Base-by-base conservation (phyloP, 2,329 filamentous ascomycete species). In the Botrytis sinoallii region DNA sequence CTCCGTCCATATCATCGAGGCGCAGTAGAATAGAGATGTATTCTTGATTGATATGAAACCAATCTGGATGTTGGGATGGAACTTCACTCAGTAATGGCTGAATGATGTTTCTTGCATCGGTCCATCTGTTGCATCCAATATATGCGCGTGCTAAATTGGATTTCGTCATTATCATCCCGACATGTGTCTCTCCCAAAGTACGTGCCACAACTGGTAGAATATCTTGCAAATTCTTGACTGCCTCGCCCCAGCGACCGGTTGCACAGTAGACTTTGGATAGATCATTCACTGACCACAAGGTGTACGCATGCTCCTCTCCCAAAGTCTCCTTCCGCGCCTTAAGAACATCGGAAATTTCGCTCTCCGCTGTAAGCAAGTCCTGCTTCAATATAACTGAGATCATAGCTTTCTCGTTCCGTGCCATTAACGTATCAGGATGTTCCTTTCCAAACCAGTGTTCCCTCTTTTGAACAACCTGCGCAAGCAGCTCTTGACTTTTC, bases 291-390 rank as follows among this genome's bases (percentile, higher is more conserved):
- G 81, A 78, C 77, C 77, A 81, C 40, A 82, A 73, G 8, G 80
- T 81, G 68, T 81, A 81, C 22, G 81, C 79, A 76, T 83, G 81
- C 71, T 82, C 81, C 55, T 81, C 77, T 12, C 82, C n/a, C n/a
- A 59, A 59, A 59, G 29, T 32, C n/a, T 59, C 14, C n/a, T 29
- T 59, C 16, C n/a, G 55, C n/a, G 55, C 7, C 12, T 59, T 32
- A 4, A 59, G 55, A 32, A 59, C n/a, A 32, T 59, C 29, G 9
- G 29, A 32, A 32, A 59, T 59, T 35, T 32, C 29, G 18, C 55
- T 29, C 8, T 59, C 55, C 18, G 55, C 55, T 59, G 16, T 18
- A 32, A 32, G 16, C 29, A 59, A 35, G 7, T 59, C n/a, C 18
- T 8, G 16, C 18, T 59, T 35, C 16, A 29, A 18, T 18, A 32